Conservation (phyloP, 352 stramenopile species). For the Globisporangium emineosum region DNA sequence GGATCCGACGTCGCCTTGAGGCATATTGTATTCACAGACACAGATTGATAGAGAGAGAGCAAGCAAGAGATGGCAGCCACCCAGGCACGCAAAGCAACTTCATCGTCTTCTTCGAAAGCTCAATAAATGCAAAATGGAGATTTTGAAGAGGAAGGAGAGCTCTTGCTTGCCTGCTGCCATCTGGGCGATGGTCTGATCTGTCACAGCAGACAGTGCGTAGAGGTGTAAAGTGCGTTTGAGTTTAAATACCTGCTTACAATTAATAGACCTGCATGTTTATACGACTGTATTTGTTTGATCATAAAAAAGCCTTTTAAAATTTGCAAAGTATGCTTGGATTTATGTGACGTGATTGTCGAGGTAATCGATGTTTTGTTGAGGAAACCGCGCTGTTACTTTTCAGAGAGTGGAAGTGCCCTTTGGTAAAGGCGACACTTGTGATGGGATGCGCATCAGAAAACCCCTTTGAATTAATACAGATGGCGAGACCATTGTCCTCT, state of each 20-base stretch:
- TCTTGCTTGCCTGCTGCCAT: not conserved
- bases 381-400: not conserved
- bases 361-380: not conserved
- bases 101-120: too few species aligned
- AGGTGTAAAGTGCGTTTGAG: not conserved
- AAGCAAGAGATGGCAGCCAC: slow-evolving; percentile 1
- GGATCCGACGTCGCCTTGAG: not conserved
- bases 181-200: slow-evolving; percentile 11
- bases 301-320: too few species aligned
- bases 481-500: not conserved
- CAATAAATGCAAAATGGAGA: too few species aligned
- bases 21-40: not conserved
- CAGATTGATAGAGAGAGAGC: not conserved
- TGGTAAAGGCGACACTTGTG: not conserved
- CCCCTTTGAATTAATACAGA: not conserved
- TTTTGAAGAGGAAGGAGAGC: not conserved
- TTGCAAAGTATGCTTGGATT: too few species aligned
- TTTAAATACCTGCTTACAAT: not conserved
- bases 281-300: too few species aligned
- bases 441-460: not conserved
- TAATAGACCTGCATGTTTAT: not conserved
- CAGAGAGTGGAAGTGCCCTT: not conserved
- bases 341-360: not conserved
- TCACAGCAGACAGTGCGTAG: slow-evolving; percentile 6
- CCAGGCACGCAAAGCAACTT: not conserved